These are phyloP conservation scores for Fibroporia radiculosa DNA, from an alignment of 768 basidiomycete genomes.

Conservation along the genomic window DNA sequence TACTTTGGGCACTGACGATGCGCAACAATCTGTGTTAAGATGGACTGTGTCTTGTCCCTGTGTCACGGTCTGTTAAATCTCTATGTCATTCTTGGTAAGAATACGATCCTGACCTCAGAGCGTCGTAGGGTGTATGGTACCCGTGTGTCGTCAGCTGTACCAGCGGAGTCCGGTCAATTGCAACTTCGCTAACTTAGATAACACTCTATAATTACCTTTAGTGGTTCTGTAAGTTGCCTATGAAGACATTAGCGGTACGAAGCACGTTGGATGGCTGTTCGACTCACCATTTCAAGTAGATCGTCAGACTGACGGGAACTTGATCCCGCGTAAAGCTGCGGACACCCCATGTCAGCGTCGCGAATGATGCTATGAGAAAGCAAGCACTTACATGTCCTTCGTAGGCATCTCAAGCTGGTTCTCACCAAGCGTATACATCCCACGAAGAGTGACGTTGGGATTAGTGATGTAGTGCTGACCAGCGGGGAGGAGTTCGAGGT, in stretches of 20 bases:
- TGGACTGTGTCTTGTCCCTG: conserved; percentile 78
- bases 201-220: conserved; percentile 27
- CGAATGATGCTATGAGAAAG: neutral
- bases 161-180: too few species aligned
- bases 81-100: neutral
- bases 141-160: conserved; percentile 69
- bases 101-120: conserved; percentile 31
- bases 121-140: conserved; percentile 77
- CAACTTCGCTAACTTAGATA: too few species aligned
- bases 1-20: conserved; percentile 43
- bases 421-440: conserved; percentile 74
- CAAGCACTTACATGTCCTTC: conserved; percentile 62
- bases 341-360: neutral
- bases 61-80: neutral
- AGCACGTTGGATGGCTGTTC: neutral
- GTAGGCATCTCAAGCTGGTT: conserved; percentile 85
- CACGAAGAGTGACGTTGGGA: conserved; percentile 75
- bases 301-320: conserved; percentile 76
- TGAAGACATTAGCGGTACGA: neutral
- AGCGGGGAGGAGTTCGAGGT: conserved; percentile 68
- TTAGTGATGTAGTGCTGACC: conserved; percentile 83
- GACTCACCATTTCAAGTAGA: conserved; percentile 72
- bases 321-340: conserved; percentile 76
- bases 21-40: conserved; percentile 79
- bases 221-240: conserved; percentile 44